These are phyloP conservation scores for Geosmithia morbida DNA, from an alignment of 2,329 filamentous ascomycete genomes.

Conservation along the genomic window DNA sequence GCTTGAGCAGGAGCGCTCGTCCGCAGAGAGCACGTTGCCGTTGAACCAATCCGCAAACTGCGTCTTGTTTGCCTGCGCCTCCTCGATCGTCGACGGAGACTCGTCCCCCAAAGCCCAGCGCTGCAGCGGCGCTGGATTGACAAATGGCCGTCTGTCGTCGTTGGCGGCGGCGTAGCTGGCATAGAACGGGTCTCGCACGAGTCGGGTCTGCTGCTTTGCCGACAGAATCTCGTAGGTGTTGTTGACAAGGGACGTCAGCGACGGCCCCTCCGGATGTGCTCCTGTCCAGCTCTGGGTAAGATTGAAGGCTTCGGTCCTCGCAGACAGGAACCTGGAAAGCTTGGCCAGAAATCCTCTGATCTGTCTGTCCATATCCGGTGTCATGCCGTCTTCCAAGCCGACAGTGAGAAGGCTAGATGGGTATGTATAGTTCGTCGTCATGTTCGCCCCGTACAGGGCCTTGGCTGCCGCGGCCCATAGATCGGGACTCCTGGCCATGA, in stretches of 20 bases:
- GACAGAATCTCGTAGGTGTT: slow-evolving; percentile 10
- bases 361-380: neutral
- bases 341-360: neutral
- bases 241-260: neutral
- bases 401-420: neutral
- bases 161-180: slow-evolving; percentile 16
- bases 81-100: slow-evolving; percentile 12
- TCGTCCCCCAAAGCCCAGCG: slow-evolving; percentile 20
- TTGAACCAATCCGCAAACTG: slow-evolving; percentile 31
- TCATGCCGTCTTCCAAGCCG: neutral
- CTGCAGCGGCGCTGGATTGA: slow-evolving; percentile 18
- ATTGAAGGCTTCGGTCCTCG: neutral
- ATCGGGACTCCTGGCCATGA: slow-evolving; percentile 20
- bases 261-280: no score
- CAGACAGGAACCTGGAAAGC: neutral
- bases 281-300: neutral
- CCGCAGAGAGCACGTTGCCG: slow-evolving; percentile 21
- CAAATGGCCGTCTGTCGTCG: slow-evolving; percentile 17
- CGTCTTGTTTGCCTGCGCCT: slow-evolving; percentile 34
- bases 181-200: slow-evolving; percentile 22
- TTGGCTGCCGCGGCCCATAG: slow-evolving; percentile 17
- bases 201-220: slow-evolving; percentile 5
- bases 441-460: neutral
- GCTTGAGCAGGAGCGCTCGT: neutral
- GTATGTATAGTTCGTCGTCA: neutral